Evolutionary conservation across 2,329 filamentous ascomycete species (phyloP).

Genomic region (Massarina eburnea): DNA sequence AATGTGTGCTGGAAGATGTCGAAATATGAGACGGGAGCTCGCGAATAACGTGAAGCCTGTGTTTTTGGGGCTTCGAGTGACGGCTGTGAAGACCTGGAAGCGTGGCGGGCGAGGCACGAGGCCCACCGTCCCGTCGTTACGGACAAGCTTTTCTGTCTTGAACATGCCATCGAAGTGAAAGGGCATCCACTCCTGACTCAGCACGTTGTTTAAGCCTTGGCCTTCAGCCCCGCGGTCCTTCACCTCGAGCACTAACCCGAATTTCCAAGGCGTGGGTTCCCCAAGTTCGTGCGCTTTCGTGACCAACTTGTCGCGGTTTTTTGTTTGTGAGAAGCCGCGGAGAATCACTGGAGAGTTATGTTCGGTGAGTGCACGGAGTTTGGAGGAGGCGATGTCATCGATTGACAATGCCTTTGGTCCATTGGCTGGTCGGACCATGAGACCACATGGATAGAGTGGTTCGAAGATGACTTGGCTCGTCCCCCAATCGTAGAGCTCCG

Average conservation of each 20-base stretch:
- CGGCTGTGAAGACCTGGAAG: slow-evolving; percentile 57
- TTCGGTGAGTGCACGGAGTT: slow-evolving; percentile 51
- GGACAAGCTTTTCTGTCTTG: slow-evolving; percentile 50
- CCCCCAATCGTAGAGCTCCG: not conserved
- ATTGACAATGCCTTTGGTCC: slow-evolving; percentile 32
- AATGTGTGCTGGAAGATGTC: slow-evolving; percentile 46
- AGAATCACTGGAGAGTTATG: slow-evolving; percentile 57
- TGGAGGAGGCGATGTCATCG: slow-evolving; percentile 48
- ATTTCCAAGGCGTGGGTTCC: slow-evolving; percentile 55
- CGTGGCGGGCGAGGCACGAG: slow-evolving; percentile 28
- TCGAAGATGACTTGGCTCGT: slow-evolving; percentile 10
- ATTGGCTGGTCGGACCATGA: slow-evolving; percentile 18
- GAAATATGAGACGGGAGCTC: slow-evolving; percentile 53
- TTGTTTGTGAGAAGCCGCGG: slow-evolving; percentile 54
- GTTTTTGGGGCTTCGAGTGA: slow-evolving; percentile 50
- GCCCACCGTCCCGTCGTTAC: slow-evolving; percentile 25
- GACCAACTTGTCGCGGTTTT: slow-evolving; percentile 50
- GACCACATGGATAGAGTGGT: slow-evolving; percentile 20
- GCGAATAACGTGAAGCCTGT: slow-evolving; percentile 60
- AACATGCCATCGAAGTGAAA: slow-evolving; percentile 62
- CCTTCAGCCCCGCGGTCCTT: slow-evolving; percentile 58
- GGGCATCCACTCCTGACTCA: slow-evolving; percentile 55
- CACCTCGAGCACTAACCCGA: slow-evolving; percentile 63
- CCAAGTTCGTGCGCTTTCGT: slow-evolving; percentile 54
- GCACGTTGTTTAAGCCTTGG: slow-evolving; percentile 54